These are phyloP conservation scores for Monosporozyma solicola DNA, from an alignment of 805 yeast genomes.

Conservation along the genomic window DNA sequence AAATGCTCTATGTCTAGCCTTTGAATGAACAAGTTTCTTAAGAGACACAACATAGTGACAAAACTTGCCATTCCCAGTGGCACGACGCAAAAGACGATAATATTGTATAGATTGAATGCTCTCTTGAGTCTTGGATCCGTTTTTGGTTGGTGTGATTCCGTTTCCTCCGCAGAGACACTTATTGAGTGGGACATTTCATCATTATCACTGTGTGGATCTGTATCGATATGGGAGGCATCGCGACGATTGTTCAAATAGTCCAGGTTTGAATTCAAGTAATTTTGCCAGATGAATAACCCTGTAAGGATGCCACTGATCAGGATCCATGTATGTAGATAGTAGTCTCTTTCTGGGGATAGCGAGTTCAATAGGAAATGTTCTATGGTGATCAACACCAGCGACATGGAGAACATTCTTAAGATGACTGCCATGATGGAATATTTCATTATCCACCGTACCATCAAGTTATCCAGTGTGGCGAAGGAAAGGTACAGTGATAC, in stretches of 20 bases:
- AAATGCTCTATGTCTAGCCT: constrained; percentile 49
- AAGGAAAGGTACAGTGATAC: constrained; percentile 81
- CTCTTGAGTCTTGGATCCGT: constrained; percentile 28
- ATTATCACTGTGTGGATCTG: not conserved
- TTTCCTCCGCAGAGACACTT: not conserved
- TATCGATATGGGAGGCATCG: not conserved
- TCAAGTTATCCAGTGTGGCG: constrained; percentile 77
- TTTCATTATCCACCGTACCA: constrained; percentile 89
- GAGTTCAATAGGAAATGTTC: constrained; percentile 61
- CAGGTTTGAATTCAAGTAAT: constrained; percentile 73
- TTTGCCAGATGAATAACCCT: constrained; percentile 70
- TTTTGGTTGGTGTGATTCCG: not conserved
- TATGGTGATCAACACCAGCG: constrained; percentile 58
- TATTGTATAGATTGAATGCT: constrained; percentile 77
- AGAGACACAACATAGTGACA: constrained; percentile 76
- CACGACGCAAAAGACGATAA: constrained; percentile 94
- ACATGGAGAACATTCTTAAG: constrained; percentile 75
- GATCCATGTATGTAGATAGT: constrained; percentile 85
- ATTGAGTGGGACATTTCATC: not conserved
- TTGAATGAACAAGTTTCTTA: constrained; percentile 66
- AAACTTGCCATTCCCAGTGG: constrained; percentile 95
- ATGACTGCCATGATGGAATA: constrained; percentile 86
- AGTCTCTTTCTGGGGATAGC: constrained; percentile 61
- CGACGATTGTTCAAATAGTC: constrained; percentile 28
- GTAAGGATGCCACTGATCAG: constrained; percentile 80